Evolutionary conservation across 306 rosid species (phyloP).

Genomic region (Quercus rubra): DNA sequence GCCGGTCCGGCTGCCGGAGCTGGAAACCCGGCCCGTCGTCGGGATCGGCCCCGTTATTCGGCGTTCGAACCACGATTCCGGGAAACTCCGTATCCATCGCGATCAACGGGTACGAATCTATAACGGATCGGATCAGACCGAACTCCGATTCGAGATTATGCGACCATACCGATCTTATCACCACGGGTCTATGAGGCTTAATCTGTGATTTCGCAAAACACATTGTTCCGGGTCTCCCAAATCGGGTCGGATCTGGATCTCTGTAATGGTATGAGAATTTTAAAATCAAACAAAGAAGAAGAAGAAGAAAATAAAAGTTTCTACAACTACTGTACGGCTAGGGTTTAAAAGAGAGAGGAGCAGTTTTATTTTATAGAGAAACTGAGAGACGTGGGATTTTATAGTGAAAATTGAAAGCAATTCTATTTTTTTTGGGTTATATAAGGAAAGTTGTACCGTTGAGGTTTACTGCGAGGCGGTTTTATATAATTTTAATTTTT

Average conservation of each 20-base stretch:
- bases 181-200: constrained; percentile 8
- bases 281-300: background rate
- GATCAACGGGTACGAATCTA: constrained; percentile 38
- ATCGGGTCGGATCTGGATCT: too few species aligned
- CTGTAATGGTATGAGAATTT: too few species aligned
- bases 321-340: background rate
- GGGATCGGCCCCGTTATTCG: background rate
- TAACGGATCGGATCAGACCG: constrained; percentile 32
- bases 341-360: background rate
- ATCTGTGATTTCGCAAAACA: background rate
- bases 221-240: constrained; percentile 16
- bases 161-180: constrained; percentile 62
- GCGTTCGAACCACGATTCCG: constrained; percentile 50
- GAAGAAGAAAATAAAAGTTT: background rate
- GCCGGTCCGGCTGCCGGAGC: constrained; percentile 2
- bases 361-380: background rate
- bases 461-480: too few species aligned
- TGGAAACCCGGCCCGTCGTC: constrained; percentile 2
- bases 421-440: too few species aligned
- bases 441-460: too few species aligned
- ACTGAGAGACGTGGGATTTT: background rate
- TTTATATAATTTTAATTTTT: too few species aligned
- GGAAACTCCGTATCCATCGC: constrained; percentile 90
- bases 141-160: constrained; percentile 50
- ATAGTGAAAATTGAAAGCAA: too few species aligned